Evolutionary conservation across 345 rosid species (phyloP).

Genomic region (Citrus hindsii): DNA sequence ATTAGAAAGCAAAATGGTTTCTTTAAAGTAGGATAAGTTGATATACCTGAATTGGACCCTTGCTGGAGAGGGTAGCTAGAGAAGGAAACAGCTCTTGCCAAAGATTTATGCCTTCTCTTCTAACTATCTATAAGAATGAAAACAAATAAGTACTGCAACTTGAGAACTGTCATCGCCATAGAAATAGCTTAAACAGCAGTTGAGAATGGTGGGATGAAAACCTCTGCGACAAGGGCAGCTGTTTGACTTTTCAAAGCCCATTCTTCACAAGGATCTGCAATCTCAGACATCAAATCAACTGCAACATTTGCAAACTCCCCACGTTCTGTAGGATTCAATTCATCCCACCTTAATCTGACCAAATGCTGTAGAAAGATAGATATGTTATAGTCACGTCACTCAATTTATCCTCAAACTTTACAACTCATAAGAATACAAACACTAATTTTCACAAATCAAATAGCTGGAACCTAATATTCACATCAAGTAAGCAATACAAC

Average conservation of each 20-base stretch:
- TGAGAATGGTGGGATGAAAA: constrained; percentile 25
- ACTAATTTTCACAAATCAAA: not conserved
- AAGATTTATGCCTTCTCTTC: constrained; percentile 79
- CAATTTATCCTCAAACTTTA: not conserved
- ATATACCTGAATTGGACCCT: constrained; percentile 77
- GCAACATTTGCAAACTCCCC: constrained; percentile 79
- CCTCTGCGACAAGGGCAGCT: constrained; percentile 96
- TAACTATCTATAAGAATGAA: constrained; percentile 56
- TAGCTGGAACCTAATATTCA: not conserved
- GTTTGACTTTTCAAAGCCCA: constrained; percentile 96
- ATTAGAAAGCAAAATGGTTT: not conserved
- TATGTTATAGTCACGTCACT: constrained; percentile 6
- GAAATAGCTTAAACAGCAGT: constrained; percentile 9
- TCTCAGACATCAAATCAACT: constrained; percentile 76
- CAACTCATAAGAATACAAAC: not conserved
- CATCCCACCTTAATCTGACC: constrained; percentile 93
- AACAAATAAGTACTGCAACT: not conserved
- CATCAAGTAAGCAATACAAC: not conserved
- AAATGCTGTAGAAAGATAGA: constrained; percentile 57
- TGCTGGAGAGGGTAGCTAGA: constrained; percentile 59
- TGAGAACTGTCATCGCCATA: not conserved
- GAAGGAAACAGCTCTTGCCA: constrained; percentile 91
- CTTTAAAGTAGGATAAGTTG: constrained; percentile 5
- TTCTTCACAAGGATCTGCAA: constrained; percentile 68
- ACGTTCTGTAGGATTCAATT: constrained; percentile 66